These are phyloP conservation scores for Leccinum laetum DNA, from an alignment of 1,284 basidiomycete species.

Conservation along the genomic window DNA sequence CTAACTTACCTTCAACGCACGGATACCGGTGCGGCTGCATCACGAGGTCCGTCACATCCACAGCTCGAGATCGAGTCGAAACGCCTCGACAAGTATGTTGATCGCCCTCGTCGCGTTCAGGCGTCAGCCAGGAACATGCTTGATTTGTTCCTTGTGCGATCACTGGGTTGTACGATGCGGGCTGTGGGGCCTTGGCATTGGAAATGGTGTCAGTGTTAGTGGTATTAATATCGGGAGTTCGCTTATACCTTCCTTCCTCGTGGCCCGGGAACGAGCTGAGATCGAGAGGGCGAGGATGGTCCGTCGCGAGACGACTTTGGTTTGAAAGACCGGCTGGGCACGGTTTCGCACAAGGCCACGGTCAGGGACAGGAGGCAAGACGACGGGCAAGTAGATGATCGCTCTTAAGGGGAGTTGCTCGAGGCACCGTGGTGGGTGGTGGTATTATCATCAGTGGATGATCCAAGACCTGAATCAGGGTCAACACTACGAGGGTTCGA, in stretches of 20 bases:
- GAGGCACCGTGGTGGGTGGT: too few species aligned
- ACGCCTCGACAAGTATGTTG: conserved; percentile 39
- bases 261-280: background rate
- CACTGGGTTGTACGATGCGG: background rate
- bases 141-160: conserved; percentile 33
- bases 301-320: conserved; percentile 38
- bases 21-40: conserved; percentile 28
- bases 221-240: background rate
- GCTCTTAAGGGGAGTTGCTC: too few species aligned
- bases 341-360: too few species aligned
- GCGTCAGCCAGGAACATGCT: conserved; percentile 39
- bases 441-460: too few species aligned
- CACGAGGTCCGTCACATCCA: conserved; percentile 40
- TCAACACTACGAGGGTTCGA: too few species aligned
- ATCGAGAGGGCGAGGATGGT: conserved; percentile 38
- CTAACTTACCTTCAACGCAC: conserved; percentile 17
- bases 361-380: too few species aligned
- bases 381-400: too few species aligned
- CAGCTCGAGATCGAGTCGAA: conserved; percentile 39
- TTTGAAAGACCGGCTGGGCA: too few species aligned
- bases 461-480: too few species aligned
- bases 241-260: background rate
- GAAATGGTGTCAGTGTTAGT: background rate
- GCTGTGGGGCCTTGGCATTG: background rate
- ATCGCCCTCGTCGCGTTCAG: conserved; percentile 40